Conservation (phyloP, 2,329 filamentous ascomycete genomes). For the Albophoma yamanashiensis region DNA sequence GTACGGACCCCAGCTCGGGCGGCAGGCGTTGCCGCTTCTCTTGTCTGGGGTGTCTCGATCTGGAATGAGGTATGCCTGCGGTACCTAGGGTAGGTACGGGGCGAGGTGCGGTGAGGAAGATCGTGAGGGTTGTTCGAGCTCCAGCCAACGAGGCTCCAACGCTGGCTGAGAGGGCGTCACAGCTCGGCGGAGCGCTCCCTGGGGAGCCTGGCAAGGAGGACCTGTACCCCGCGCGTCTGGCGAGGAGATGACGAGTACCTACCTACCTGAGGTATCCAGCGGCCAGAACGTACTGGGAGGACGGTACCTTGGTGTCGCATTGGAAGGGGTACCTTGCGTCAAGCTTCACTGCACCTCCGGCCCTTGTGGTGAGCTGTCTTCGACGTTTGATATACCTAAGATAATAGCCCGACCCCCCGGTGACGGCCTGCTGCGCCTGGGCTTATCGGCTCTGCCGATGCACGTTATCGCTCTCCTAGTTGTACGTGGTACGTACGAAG, state of each 20-base stretch:
- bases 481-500: no score
- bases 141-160: background rate
- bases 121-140: background rate
- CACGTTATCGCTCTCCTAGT: no score
- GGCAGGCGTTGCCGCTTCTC: background rate
- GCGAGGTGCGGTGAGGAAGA: background rate
- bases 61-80: no score
- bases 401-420: no score
- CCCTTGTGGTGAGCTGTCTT: background rate
- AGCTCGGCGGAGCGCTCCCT: background rate
- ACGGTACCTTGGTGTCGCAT: no score
- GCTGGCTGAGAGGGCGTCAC: background rate
- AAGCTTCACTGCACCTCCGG: background rate
- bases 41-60: background rate
- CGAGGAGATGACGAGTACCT: background rate
- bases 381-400: no score
- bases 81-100: no score
- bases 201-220: background rate
- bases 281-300: no score
- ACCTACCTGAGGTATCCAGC: no score
- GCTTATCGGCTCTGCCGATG: no score
- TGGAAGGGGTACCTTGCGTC: background rate
- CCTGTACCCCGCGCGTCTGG: background rate
- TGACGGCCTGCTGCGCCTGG: background rate
- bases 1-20: background rate